Evolutionary conservation across 1,139 yeast genomes (phyloP), one percentile per base, ranked within the genome.

Genomic region (Lodderomyces jiufengensis): DNA sequence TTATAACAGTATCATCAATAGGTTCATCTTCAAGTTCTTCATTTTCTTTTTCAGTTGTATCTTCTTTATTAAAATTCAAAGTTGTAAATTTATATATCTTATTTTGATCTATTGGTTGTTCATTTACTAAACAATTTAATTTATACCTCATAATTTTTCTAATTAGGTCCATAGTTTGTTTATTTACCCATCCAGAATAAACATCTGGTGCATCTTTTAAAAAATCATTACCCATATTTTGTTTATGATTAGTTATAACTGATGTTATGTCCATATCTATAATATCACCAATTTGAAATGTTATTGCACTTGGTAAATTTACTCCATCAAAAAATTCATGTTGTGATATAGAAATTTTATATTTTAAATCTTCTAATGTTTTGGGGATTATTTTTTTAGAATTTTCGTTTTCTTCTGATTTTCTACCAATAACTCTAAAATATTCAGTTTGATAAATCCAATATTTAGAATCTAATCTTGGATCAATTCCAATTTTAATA

Each of bases 391-490:
- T 28, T 23, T 23, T 32, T 26, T 34, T 35, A n/a, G 29, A 20
- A 14, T 55, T 54, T 5, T 25, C 36, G 9, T 32, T 47, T 29
- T 52, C 57, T 3, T 4, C 23, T 27, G 9, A 28, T 22, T n/a
- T n/a, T n/a, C 16, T 7, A 5, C 68, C 68, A 0, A 61, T 57
- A 4, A 82, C 71, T 36, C 92, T 73, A 59, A 88, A 92, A 41
- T 84, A 82, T 55, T 92, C 97, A 24, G 87, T 82, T 60, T 92
- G 99, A 54, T 79, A 87, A 24, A 59, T 59, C 49, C 87, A 82
- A 52, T 63, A 80, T 5, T 72, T 61, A 1, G 63, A 51, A 34
- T 79, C 76, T 2, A 59, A 48, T 32, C 76, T 66, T 0, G 97
- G 97, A 55, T 92, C 86, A 25, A 81, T 67, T 0, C 97, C 97